Base-by-base conservation (phyloP, 108 stramenopile species). In the Nitzschia putrida region DNA sequence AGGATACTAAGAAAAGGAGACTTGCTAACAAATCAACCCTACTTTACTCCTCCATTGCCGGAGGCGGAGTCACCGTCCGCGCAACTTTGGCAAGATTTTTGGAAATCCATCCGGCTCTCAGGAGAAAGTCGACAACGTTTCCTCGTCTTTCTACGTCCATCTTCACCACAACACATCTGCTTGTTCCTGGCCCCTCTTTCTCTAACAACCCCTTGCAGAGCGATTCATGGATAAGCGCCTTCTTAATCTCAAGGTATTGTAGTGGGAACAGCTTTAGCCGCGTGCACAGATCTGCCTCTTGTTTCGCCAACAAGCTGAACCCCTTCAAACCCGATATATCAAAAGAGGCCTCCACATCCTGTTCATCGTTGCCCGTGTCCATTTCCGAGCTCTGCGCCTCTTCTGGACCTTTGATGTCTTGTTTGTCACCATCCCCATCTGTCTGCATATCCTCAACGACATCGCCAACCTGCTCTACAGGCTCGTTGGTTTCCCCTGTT, bases 51-150 rank as follows among this genome's bases (percentile, higher is more conserved):
- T 37, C 20, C 22, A 22, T 63, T 3, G 42, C 14, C 0, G 44
- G 61, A 10, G 61, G 61, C 8, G 61, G 61, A 22, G 67, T 76
- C 13, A 76, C 74, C n/a, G 66, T 59, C 47, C 67, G 10, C n/a
- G 74, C 74, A 13, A 44, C 74, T 11, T 76, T 49, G 7, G 52
- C 74, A 22, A 77, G 49, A 16, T 63, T 42, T 45, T 43, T 64
- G 8, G 84, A 81, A 52, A 94, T 88, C 93, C 93, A 95, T 22
- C 93, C 90, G 24, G 93, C 80, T 65, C 80, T 66, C 41, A 92
- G 57, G 45, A 92, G 74, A 65, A 95, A 95, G 57, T 95, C 89
- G 56, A 95, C 72, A 24, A 90, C 64, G 55, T 89, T 72, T 43
- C 86, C 87, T 57, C 78, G 60, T 61, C 88, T 80, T 25, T 78